These are phyloP conservation scores for Hypomontagnella monticulosa DNA, from an alignment of 495 filamentous ascomycete species.

Conservation along the genomic window DNA sequence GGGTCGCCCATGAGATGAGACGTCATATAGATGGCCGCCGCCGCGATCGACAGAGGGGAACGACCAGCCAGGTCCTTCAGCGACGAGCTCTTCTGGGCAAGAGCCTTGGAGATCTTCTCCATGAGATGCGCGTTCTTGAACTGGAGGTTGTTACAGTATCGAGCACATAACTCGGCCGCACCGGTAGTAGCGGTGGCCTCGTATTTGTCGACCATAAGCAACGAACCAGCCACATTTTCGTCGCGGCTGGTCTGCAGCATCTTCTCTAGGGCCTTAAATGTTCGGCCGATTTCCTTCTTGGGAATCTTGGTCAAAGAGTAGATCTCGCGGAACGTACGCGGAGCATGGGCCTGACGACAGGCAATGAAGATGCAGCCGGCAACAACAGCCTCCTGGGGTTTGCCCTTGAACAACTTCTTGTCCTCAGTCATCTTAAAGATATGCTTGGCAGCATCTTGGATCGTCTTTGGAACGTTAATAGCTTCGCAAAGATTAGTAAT, in stretches of 20 bases:
- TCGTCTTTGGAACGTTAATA: constrained; percentile 79
- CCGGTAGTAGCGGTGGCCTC: constrained; percentile 80
- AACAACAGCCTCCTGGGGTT: constrained; percentile 91
- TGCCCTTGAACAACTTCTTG: constrained; percentile 91
- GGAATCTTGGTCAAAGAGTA: constrained; percentile 90
- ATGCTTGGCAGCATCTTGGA: constrained; percentile 88
- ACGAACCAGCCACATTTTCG: constrained; percentile 40
- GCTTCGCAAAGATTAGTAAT: constrained; percentile 89
- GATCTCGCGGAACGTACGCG: constrained; percentile 92
- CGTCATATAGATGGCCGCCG: constrained; percentile 95
- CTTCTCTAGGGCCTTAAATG: constrained; percentile 91
- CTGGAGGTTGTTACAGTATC: constrained; percentile 83
- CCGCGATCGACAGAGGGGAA: constrained; percentile 92
- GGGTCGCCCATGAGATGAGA: constrained; percentile 80
- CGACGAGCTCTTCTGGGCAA: constrained; percentile 76
- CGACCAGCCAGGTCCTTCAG: constrained; percentile 86
- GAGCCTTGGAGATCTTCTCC: constrained; percentile 73
- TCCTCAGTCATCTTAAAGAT: constrained; percentile 94
- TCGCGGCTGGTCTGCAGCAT: constrained; percentile 72
- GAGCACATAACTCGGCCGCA: constrained; percentile 83
- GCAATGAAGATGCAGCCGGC: constrained; percentile 98
- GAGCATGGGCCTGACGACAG: constrained; percentile 86
- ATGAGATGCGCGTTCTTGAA: constrained; percentile 71
- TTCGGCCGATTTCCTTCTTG: constrained; percentile 96
- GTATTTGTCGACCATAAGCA: constrained; percentile 64